Percentiles rank a stretch among this genome's conserved stretches.
Conservation (phyloP, 2,329 filamentous ascomycete species). For the Xylaria sp. region DNA sequence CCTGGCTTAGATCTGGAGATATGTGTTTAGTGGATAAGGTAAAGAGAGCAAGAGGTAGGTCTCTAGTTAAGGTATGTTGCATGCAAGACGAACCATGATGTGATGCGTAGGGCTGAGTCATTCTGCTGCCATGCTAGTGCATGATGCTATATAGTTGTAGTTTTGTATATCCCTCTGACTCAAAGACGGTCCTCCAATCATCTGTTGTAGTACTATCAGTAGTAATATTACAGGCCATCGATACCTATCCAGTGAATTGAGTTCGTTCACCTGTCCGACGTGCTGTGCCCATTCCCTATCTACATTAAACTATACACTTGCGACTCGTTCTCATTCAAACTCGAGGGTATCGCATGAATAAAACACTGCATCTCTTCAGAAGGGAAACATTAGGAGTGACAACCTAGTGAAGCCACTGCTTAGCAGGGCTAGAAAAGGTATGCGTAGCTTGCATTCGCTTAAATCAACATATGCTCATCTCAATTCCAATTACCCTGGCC, state of each 20-base stretch:
- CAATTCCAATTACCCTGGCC: background rate
- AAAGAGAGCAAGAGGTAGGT: background rate
- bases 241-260: background rate
- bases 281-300: constrained; percentile 1
- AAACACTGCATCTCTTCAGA: background rate
- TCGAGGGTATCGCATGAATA: background rate
- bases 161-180: background rate
- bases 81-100: constrained; percentile 7
- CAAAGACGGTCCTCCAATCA: background rate
- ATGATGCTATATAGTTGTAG: background rate
- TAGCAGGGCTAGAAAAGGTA: background rate
- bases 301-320: background rate
- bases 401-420: background rate
- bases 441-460: constrained; percentile 1
- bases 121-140: constrained; percentile 15
- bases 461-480: constrained; percentile 1
- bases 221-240: background rate
- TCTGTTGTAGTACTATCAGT: background rate
- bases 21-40: background rate
- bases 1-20: background rate
- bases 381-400: background rate
- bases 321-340: background rate
- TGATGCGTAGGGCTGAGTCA: constrained; percentile 31
- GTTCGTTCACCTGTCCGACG: constrained; percentile 12
- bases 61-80: background rate